Evolutionary conservation across 148 eudicot genomes (phyloP).

Genomic region (Gaultheria prostrata): DNA sequence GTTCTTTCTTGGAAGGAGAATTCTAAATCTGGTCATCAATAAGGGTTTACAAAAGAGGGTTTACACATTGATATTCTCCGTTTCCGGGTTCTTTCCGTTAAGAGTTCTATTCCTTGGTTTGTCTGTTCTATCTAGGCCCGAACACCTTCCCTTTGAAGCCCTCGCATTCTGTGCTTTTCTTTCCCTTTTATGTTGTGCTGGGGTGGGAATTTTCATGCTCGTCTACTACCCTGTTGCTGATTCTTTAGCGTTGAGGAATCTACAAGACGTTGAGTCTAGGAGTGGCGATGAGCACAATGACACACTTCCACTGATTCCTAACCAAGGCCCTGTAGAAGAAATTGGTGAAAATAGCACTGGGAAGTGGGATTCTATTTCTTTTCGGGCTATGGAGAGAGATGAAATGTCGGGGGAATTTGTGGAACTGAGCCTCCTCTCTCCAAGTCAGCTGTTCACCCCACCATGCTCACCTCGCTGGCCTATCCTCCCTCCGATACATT

Average conservation of each 20-base stretch:
- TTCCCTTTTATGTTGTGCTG: conserved; percentile 63
- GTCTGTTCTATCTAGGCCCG: conserved; percentile 67
- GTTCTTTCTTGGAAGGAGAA: conserved; percentile 73
- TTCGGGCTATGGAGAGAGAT: conserved; percentile 63
- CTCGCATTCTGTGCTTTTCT: conserved; percentile 77
- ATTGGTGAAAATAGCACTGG: conserved; percentile 40
- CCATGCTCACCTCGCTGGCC: conserved; percentile 50
- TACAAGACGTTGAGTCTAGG: conserved; percentile 61
- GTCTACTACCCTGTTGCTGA: conserved; percentile 84
- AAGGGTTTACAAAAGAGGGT: conserved; percentile 86
- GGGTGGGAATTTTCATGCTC: conserved; percentile 65
- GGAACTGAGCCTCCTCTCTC: conserved; percentile 71
- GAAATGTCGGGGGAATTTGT: conserved; percentile 54
- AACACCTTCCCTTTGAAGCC: conserved; percentile 59
- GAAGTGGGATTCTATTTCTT: conserved; percentile 78
- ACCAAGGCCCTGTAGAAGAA: conserved; percentile 49
- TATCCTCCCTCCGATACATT: conserved; percentile 28
- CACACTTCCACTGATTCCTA: conserved; percentile 65
- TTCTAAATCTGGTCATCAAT: conserved; percentile 74
- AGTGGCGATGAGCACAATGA: conserved; percentile 43
- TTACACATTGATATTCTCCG: conserved; percentile 60
- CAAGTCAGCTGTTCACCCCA: conserved; percentile 45
- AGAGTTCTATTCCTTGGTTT: conserved; percentile 82
- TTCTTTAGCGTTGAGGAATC: conserved; percentile 73
- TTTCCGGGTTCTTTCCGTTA: conserved; percentile 59